phyloP scores from a whole-genome alignment of 345 rosid species.

The Populus deltoides region DNA sequence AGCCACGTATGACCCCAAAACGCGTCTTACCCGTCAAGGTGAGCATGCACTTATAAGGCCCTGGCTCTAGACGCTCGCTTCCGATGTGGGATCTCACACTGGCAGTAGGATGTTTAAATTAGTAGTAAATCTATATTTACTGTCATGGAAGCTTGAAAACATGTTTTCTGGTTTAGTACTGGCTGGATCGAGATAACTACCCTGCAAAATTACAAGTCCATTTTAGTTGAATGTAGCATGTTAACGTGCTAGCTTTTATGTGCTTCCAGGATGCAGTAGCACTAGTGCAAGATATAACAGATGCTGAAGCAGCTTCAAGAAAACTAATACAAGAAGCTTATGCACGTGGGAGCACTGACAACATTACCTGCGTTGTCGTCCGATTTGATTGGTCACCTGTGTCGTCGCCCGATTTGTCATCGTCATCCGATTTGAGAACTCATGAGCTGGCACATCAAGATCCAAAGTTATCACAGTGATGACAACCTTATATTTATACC shows the following conservation, averaged over 20 bases:
- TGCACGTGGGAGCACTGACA: slow-evolving; percentile 46
- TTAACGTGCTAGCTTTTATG: background rate
- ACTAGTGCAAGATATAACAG: slow-evolving; percentile 34
- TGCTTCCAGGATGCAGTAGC: slow-evolving; percentile 43
- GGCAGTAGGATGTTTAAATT: background rate
- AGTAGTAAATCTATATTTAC: background rate
- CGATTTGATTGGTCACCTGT: too few species aligned
- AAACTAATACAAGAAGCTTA: slow-evolving; percentile 46
- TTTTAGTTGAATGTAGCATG: background rate
- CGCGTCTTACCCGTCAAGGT: too few species aligned
- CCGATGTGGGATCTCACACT: too few species aligned
- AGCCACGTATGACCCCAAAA: too few species aligned
- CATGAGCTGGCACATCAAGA: slow-evolving; percentile 9
- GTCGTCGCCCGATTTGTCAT: slow-evolving; percentile 11
- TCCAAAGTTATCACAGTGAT: background rate
- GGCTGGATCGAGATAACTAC: background rate
- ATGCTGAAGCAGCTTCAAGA: slow-evolving; percentile 47
- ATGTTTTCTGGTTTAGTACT: background rate
- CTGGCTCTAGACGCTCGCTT: too few species aligned
- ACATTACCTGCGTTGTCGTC: slow-evolving; percentile 46
- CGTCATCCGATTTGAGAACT: slow-evolving; percentile 36
- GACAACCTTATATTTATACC: background rate
- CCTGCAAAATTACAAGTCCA: background rate
- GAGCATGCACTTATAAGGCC: too few species aligned
- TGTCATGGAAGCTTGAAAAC: background rate